Conservation (phyloP, 768 basidiomycete genomes). For the Phlebiopsis flavidoalba region DNA sequence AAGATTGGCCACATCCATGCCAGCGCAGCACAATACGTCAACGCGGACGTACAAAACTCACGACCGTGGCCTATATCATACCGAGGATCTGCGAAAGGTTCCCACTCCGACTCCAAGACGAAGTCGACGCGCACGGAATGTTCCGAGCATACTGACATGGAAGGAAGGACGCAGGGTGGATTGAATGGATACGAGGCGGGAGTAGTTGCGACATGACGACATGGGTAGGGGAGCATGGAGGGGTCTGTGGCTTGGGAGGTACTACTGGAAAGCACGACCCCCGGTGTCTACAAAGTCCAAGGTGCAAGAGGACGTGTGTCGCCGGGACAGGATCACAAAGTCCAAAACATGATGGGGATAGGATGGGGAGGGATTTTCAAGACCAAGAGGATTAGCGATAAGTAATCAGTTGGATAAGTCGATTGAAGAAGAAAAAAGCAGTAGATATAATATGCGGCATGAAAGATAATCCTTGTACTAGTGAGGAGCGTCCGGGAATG, state of each 20-base stretch:
- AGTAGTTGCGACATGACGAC: neutral
- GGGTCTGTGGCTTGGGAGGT: neutral
- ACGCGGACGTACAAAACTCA: too few species aligned
- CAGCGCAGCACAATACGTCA: too few species aligned
- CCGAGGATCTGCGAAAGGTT: neutral
- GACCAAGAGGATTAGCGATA: neutral
- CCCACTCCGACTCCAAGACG: neutral
- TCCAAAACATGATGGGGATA: neutral
- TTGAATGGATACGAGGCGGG: neutral
- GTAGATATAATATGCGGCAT: neutral
- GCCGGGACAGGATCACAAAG: neutral
- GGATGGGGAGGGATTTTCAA: neutral
- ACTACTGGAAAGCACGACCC: neutral
- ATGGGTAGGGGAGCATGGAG: neutral
- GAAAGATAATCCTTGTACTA: neutral
- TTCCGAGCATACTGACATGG: neutral
- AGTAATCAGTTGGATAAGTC: neutral
- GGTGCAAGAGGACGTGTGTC: neutral
- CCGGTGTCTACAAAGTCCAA: neutral
- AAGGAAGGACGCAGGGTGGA: neutral
- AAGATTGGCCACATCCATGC: too few species aligned
- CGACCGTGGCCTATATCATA: too few species aligned
- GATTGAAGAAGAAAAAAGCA: neutral
- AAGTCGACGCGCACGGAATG: neutral
- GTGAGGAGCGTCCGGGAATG: neutral